A percentile compares a stretch with the other conserved stretches of the same genome.
phyloP scores from a whole-genome alignment of 306 rosid species.

The Cicer chorassanicum region DNA sequence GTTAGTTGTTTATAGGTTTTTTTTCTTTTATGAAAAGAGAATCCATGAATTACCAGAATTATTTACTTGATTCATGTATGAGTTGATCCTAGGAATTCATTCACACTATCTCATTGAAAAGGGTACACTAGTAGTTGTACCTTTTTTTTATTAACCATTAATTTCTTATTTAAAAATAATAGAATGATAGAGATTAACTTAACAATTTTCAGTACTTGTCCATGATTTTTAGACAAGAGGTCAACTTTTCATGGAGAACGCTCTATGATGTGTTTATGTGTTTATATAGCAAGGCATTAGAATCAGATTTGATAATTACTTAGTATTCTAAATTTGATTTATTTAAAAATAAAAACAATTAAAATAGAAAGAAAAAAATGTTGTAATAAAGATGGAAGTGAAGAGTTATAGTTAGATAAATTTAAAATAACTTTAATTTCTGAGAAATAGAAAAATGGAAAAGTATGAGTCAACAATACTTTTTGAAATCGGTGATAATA shows the following conservation, averaged over 20 bases:
- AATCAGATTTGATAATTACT: too few relatives aligned
- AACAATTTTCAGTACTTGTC: neutral
- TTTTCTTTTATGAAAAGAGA: constrained; percentile 19
- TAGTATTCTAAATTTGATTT: too few relatives aligned
- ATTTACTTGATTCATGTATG: constrained; percentile 34
- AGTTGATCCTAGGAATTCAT: constrained; percentile 27
- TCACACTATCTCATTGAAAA: constrained; percentile 11
- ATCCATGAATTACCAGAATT: constrained; percentile 23
- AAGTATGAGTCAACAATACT: too few relatives aligned
- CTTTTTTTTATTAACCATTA: neutral
- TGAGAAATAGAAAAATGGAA: too few relatives aligned
- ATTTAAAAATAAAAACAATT: too few relatives aligned
- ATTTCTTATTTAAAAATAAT: constrained; percentile 13
- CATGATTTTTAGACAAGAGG: neutral
- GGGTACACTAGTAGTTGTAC: neutral
- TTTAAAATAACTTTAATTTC: too few relatives aligned
- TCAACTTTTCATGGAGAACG: neutral
- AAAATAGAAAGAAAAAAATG: too few relatives aligned
- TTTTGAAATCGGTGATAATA: too few relatives aligned
- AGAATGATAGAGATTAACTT: constrained; percentile 5
- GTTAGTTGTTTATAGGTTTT: constrained; percentile 32
- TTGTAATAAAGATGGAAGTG: too few relatives aligned
- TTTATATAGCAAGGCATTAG: neutral
- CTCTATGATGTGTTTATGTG: neutral
- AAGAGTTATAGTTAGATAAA: too few relatives aligned